Evolutionary conservation across 225 moss, liverwort and hornwort genomes (phyloP).

Genomic region (Sphagnum tenellum): DNA sequence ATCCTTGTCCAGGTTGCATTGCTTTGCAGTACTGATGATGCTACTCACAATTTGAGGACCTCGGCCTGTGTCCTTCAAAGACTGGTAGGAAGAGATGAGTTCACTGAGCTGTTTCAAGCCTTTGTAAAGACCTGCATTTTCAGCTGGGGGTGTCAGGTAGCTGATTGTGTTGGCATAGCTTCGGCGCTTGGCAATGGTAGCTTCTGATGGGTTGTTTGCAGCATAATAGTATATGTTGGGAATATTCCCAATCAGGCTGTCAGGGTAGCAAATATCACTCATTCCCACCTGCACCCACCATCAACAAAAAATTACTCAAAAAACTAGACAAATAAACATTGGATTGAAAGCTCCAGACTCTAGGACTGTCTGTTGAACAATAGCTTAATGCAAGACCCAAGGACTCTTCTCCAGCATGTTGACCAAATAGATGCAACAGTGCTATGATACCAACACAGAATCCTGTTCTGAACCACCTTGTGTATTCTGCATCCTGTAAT

Average conservation of each 20-base stretch:
- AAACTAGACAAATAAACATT: too few relatives aligned
- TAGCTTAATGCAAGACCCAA: too few relatives aligned
- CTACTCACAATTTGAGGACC: conserved; percentile 93
- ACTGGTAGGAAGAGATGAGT: conserved; percentile 89
- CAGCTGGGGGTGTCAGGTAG: conserved; percentile 97
- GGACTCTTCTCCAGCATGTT: too few relatives aligned
- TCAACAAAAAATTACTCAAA: too few relatives aligned
- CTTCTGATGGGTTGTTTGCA: conserved; percentile 96
- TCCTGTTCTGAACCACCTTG: too few relatives aligned
- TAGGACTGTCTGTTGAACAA: too few relatives aligned
- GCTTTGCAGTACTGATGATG: conserved; percentile 90
- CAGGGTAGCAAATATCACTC: conserved; percentile 92
- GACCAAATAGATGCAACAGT: too few relatives aligned
- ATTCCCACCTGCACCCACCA: conserved; percentile 62
- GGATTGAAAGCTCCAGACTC: too few relatives aligned
- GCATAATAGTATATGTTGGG: conserved; percentile 99
- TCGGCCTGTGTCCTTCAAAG: conserved; percentile 80
- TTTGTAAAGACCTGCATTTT: conserved; percentile 94
- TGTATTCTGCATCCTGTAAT: too few relatives aligned
- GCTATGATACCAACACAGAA: too few relatives aligned
- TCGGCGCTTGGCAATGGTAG: conserved; percentile 90
- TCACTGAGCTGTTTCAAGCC: conserved; percentile 98
- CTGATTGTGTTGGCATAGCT: conserved; percentile 99
- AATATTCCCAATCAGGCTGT: conserved; percentile 85
- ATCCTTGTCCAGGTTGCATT: conserved; percentile 95